Percentiles rank a stretch among this genome's conserved stretches.
phyloP scores from a whole-genome alignment of 2,329 filamentous ascomycete species.

The Pleoardoris graminearum region DNA sequence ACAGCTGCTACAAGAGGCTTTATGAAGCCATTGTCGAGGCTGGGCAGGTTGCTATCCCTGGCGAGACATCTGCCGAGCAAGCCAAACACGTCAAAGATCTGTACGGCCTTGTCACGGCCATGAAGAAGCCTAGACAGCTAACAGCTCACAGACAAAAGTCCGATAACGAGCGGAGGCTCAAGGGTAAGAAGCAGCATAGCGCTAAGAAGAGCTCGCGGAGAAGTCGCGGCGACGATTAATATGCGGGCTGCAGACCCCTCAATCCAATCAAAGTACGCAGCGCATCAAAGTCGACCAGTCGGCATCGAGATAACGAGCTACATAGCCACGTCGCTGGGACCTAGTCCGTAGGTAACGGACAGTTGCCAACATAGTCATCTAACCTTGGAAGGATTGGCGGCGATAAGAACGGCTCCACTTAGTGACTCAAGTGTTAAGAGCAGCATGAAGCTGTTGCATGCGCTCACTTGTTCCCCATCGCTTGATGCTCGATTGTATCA shows the following conservation, averaged over 20 bases:
- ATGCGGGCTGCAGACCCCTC: constrained; percentile 3
- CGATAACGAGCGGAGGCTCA: constrained; percentile 61
- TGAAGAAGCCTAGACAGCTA: constrained; percentile 22
- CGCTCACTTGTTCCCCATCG: constrained; percentile 34
- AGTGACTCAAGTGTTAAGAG: constrained; percentile 29
- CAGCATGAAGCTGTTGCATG: constrained; percentile 29
- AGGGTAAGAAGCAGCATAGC: constrained; percentile 63
- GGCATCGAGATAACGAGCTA: neutral
- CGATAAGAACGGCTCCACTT: neutral
- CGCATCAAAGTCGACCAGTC: neutral
- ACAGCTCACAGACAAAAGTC: constrained; percentile 54
- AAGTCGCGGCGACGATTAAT: constrained; percentile 41
- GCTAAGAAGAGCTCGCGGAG: constrained; percentile 63
- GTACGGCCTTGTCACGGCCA: constrained; percentile 42
- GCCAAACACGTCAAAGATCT: constrained; percentile 58
- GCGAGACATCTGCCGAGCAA: constrained; percentile 63
- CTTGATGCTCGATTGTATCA: constrained; percentile 34
- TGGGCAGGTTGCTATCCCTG: constrained; percentile 57
- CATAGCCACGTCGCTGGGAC: constrained; percentile 4
- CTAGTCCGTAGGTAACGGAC: neutral
- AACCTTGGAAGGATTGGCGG: neutral
- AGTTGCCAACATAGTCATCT: constrained; percentile 8
- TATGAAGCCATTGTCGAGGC: constrained; percentile 57
- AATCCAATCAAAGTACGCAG: neutral
- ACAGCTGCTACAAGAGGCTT: constrained; percentile 62